Base-by-base conservation (phyloP, 169 alveolate species). In the Ichthyophthirius multifiliis region DNA sequence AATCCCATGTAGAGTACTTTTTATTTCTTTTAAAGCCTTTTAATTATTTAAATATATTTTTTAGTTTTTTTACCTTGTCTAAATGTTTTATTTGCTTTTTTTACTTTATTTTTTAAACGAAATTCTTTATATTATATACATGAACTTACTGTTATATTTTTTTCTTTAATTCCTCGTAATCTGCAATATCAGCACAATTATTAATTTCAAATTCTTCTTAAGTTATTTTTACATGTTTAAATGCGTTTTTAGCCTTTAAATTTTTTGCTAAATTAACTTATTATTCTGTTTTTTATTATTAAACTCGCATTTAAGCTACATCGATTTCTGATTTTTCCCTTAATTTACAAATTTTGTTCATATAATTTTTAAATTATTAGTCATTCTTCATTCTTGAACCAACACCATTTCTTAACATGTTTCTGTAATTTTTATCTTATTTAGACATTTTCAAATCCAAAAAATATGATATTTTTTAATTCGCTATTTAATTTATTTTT, bases 21-120 rank as follows among this genome's bases (percentile, higher is more conserved):
- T 55, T 55, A 55, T 55, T 23, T 55, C 71, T 15, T 16, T 23
- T 27, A 55, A 39, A 20, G 71, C 71, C 71, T 55, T 44, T 41
- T 41, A 41, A 41, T 9, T 41, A 9, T 41, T 41, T 41, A 41
- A 41, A 41, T 41, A 41, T 7, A 41, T 41, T 41, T 9, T 41
- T 12, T 41, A 41, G 7, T 10, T 27, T 5, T 27, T 27, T 55
- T 55, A 55, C 71, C 39, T 55, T 55, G 31, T 55, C 31, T 27
- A 55, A 27, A 23, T 55, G 31, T 55, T 55, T 55, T 55, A 55
- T 55, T 55, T 55, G 71, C 39, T 55, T 55, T 27, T 55, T 55
- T 2, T 55, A 27, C 16, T 55, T 55, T 13, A 55, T 55, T 27
- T 39, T 55, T 27, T 55, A 23, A 2, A 55, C 71, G 18, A 55